Evolutionary conservation across 345 rosid genomes (phyloP).

Genomic region (Hibiscus tridactylites): DNA sequence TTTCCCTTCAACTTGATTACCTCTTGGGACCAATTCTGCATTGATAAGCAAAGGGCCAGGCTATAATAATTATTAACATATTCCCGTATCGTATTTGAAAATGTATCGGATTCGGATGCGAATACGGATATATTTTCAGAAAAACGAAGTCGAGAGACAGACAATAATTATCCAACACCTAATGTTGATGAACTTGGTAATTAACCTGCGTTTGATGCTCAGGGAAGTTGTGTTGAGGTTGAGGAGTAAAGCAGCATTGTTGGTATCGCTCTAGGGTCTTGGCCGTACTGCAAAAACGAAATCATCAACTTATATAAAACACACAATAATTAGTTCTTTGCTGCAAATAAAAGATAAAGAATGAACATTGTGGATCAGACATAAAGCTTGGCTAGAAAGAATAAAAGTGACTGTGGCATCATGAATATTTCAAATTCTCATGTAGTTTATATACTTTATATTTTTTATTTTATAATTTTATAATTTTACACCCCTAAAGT

Average conservation of each 20-base stretch:
- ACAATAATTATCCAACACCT: no score
- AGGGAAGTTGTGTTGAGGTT: conserved; percentile 36
- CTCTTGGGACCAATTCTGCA: conserved; percentile 76
- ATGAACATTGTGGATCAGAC: not conserved
- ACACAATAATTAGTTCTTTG: no score
- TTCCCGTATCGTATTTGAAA: no score
- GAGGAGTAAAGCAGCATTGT: conserved; percentile 39
- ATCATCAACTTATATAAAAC: not conserved
- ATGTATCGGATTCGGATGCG: no score
- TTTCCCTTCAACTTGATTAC: conserved; percentile 60
- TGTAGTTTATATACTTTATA: no score
- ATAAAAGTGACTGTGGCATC: no score
- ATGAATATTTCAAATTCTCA: no score
- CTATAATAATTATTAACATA: not conserved
- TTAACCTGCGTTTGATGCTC: conserved; percentile 66
- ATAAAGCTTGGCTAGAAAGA: not conserved
- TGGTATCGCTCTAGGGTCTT: conserved; percentile 69
- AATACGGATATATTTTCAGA: no score
- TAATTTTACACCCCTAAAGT: no score
- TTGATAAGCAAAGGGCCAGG: not conserved
- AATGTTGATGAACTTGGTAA: not conserved
- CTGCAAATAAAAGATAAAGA: no score
- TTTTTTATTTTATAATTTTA: no score
- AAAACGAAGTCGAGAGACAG: not conserved
- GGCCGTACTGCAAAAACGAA: conserved; percentile 27